Evolutionary conservation across 495 filamentous ascomycete genomes (phyloP), one percentile per base, ranked within the genome.

Genomic region (Ramalina peruviana): DNA sequence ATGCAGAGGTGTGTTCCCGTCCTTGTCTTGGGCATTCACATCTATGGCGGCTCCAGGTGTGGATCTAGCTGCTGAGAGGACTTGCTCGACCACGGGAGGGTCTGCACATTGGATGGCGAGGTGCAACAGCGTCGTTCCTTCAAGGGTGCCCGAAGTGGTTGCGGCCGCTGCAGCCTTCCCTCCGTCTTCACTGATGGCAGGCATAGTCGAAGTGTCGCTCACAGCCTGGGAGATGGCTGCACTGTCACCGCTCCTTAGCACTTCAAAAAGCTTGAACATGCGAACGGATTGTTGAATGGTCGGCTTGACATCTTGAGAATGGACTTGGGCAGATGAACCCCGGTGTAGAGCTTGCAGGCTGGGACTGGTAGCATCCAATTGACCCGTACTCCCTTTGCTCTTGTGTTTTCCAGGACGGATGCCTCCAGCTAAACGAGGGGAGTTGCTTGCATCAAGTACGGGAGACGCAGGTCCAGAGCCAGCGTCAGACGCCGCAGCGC

Each of bases 71-170:
- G 80, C 75, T 5, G 88, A 88, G 20, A 98, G 67, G 7, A 97
- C 82, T 56, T 86, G 95, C 65, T 98, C 93, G n/a, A 98, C 81
- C 12, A 98, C 88, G n/a, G 85, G 81, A 23, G 83, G 75, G 58
- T 97, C 89, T 16, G 93, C 93, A 59, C 92, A 98, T 62, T 97
- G 92, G n/a, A 96, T 85, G 23, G 92, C 89, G 46, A 98, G 70
- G 64, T 97, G 93, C 15, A 98, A 72, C 38, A 95, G 80, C 0
- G 85, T 87, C 2, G 88, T 92, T 37, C 89, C 87, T 39, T 88
- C 85, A 16, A 89, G 52, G 9, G 68, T 65, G 4, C 65, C 54
- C 11, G 52, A 65, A 20, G 65, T 61, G 12, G 59, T 61, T 15
- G 60, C 67, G 15, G 69, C 64, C 10, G 66, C 60, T 23, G 62